Conservation (phyloP, 2,329 filamentous ascomycete species). For the Venturia nashicola region DNA sequence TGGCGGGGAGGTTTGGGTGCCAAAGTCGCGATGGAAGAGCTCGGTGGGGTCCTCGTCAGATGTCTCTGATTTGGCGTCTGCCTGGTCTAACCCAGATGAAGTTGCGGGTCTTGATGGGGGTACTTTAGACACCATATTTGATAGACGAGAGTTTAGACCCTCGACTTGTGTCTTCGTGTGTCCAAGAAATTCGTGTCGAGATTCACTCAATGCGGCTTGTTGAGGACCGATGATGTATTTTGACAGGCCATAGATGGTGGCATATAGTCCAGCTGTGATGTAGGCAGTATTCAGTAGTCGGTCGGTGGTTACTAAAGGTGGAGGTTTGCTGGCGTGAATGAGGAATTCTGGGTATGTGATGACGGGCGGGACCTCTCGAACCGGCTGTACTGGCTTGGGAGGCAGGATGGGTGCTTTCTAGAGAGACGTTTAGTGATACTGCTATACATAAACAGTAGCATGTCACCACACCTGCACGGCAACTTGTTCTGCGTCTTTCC, state of each 20-base stretch:
- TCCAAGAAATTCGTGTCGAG: constrained; percentile 44
- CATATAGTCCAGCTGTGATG: constrained; percentile 40
- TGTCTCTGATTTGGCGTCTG: constrained; percentile 39
- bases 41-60: constrained; percentile 57
- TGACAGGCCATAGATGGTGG: constrained; percentile 55
- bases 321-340: constrained; percentile 43
- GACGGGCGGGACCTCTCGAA: constrained; percentile 41
- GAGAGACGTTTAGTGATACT: background rate
- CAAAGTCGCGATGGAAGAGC: constrained; percentile 70
- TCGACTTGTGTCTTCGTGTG: constrained; percentile 40
- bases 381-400: constrained; percentile 19
- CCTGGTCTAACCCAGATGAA: constrained; percentile 17
- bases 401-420: constrained; percentile 1
- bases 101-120: constrained; percentile 28
- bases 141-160: constrained; percentile 44
- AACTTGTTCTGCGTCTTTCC: constrained; percentile 16
- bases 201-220: constrained; percentile 38
- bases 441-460: too few species aligned
- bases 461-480: background rate
- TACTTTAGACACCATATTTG: constrained; percentile 49
- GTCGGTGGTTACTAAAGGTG: constrained; percentile 45
- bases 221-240: constrained; percentile 56
- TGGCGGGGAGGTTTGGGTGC: constrained; percentile 58
- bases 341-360: constrained; percentile 58
- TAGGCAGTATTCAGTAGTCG: constrained; percentile 46